Conservation (phyloP, 2,329 filamentous ascomycete species). For the Aureobasidium sp. region DNA sequence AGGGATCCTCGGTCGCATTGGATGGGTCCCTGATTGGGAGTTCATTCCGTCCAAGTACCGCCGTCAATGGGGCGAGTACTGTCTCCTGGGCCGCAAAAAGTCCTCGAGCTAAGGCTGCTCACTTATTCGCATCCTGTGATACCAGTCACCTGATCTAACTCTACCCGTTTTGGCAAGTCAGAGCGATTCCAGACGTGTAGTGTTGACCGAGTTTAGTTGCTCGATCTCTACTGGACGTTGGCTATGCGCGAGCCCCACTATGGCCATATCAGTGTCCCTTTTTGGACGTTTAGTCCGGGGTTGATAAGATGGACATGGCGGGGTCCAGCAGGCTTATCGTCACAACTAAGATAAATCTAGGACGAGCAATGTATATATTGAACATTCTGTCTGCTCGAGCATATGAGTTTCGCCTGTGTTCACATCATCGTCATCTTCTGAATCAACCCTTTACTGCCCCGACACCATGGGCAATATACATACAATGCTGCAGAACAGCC, state of each 20-base stretch:
- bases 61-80: constrained; percentile 82
- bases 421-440: not conserved
- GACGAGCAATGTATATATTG: not conserved
- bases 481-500: not conserved
- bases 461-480: not conserved
- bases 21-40: constrained; percentile 71
- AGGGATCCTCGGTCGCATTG: constrained; percentile 60
- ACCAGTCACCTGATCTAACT: constrained; percentile 2
- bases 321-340: constrained; percentile 9
- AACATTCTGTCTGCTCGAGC: not conserved
- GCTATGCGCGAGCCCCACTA: not conserved
- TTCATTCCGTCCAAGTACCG: constrained; percentile 61
- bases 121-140: not conserved
- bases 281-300: constrained; percentile 1
- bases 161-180: not conserved
- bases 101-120: not conserved
- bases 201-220: not conserved
- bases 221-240: not conserved
- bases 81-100: constrained; percentile 58
- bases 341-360: not conserved
- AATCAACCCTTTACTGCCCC: not conserved
- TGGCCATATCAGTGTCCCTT: constrained; percentile 5
- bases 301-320: not conserved
- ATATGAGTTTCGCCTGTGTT: not conserved
- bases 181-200: not conserved